Evolutionary conservation across 768 basidiomycete genomes (phyloP).

Genomic region (Amanita phalloides): DNA sequence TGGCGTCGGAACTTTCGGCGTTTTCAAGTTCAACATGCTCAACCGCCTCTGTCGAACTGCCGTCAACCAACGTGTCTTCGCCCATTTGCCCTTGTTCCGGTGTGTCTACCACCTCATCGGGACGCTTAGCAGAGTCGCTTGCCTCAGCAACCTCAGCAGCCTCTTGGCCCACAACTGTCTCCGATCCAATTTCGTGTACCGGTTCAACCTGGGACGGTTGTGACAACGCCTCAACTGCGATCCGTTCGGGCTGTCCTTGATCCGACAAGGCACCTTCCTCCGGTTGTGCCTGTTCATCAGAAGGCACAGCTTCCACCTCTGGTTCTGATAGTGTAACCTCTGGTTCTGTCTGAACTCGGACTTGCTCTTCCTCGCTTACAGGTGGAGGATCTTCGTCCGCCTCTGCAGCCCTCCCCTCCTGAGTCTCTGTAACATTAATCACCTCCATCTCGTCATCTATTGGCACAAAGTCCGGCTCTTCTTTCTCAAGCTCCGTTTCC

Average conservation of each 20-base stretch:
- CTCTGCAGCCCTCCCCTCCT: not conserved
- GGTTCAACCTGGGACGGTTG: not conserved
- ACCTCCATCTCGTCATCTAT: conserved; percentile 1
- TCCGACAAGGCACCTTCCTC: not conserved
- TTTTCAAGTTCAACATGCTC: no score
- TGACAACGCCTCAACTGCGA: no score
- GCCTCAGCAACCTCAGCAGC: not conserved
- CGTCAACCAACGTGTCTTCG: not conserved
- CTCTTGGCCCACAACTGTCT: not conserved
- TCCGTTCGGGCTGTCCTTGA: not conserved
- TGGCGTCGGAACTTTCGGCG: no score
- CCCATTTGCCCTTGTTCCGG: not conserved
- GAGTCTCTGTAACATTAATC: not conserved
- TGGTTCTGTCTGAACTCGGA: not conserved
- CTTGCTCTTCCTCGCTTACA: not conserved
- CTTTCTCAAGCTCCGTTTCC: conserved; percentile 15
- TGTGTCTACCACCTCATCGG: no score
- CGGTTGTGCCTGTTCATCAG: not conserved
- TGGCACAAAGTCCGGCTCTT: conserved; percentile 6
- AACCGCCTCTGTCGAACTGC: not conserved
- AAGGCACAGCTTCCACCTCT: not conserved
- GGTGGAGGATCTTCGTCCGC: not conserved
- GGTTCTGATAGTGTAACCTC: not conserved
- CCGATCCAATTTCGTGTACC: not conserved
- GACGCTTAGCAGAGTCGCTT: not conserved